Evolutionary conservation across 2,329 filamentous ascomycete genomes (phyloP).

Genomic region (Ceratocystis papillata): DNA sequence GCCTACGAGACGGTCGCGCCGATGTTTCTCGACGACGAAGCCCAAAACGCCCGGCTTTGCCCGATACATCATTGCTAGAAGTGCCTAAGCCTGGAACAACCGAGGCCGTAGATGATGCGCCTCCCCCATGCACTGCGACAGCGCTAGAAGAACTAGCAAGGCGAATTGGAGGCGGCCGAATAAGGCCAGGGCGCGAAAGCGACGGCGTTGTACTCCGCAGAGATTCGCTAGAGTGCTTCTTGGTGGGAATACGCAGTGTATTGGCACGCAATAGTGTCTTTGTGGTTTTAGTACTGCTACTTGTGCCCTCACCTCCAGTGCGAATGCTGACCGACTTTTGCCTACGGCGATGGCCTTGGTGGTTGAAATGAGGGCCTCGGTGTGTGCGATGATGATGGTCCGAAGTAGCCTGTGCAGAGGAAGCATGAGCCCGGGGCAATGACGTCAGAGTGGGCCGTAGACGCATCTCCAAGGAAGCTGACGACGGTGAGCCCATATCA

Average conservation of each 20-base stretch:
- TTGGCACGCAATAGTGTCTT: slow-evolving; percentile 34
- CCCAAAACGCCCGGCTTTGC: slow-evolving; percentile 39
- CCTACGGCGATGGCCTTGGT: slow-evolving; percentile 19
- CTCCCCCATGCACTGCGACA: neutral
- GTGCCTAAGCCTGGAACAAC: slow-evolving; percentile 1
- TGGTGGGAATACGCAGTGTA: slow-evolving; percentile 38
- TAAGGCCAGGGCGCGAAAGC: slow-evolving; percentile 21
- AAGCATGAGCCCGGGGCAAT: neutral
- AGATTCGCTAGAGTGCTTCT: slow-evolving; percentile 47
- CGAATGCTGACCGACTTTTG: slow-evolving; percentile 43
- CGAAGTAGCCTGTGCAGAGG: slow-evolving; percentile 16
- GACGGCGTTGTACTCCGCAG: slow-evolving; percentile 34
- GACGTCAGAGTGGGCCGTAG: slow-evolving; percentile 68
- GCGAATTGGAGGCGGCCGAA: slow-evolving; percentile 28
- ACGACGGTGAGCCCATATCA: slow-evolving; percentile 32
- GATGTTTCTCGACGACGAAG: slow-evolving; percentile 40
- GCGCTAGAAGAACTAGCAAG: neutral
- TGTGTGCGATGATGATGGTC: slow-evolving; percentile 8
- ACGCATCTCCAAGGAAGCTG: slow-evolving; percentile 54
- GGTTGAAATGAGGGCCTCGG: slow-evolving; percentile 10
- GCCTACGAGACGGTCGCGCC: slow-evolving; percentile 37
- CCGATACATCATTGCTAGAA: neutral
- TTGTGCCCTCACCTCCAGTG: slow-evolving; percentile 34
- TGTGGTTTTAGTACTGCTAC: slow-evolving; percentile 23
- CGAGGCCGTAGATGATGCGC: slow-evolving; percentile 3